Conservation (phyloP, 768 basidiomycete species). For the Pulveroboletus sp. region DNA sequence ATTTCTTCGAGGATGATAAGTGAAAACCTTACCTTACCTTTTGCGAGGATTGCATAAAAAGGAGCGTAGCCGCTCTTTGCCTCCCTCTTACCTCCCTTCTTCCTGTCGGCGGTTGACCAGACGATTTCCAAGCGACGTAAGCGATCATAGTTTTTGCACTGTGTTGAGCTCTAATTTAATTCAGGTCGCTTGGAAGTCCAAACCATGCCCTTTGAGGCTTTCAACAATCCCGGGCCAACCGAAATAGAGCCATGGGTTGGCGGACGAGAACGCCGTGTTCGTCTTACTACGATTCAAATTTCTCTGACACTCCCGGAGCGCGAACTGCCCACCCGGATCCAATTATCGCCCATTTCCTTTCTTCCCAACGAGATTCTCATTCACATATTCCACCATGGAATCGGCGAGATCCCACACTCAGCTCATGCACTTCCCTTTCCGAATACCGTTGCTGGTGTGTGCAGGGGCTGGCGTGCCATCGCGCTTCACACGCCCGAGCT, state of each 20-base stretch:
- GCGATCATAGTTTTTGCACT: not conserved
- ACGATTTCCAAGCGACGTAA: not conserved
- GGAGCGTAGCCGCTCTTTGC: not conserved
- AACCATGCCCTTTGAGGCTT: not conserved
- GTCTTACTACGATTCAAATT: not conserved
- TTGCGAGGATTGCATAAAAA: not conserved
- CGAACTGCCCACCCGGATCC: not conserved
- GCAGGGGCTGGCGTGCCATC: conserved; percentile 11
- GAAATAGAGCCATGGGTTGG: conserved; percentile 1
- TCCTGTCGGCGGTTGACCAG: not conserved
- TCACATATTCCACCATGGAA: conserved; percentile 9
- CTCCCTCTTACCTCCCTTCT: not conserved
- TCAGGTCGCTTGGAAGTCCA: conserved; percentile 2
- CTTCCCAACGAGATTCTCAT: conserved; percentile 21
- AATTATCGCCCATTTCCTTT: conserved; percentile 17
- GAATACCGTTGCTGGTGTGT: conserved; percentile 7
- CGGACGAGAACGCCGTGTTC: not conserved
- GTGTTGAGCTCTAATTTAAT: not conserved
- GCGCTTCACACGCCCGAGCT: conserved; percentile 3
- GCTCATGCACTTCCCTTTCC: conserved; percentile 2
- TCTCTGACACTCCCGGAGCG: not conserved
- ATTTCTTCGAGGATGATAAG: conserved; percentile 5
- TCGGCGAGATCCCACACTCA: not conserved
- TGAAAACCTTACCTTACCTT: not conserved
- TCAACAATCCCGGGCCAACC: not conserved